Evolutionary conservation across 495 filamentous ascomycete species (phyloP), one percentile per base, ranked within the genome.

Genomic region (Haplographium delicatum): DNA sequence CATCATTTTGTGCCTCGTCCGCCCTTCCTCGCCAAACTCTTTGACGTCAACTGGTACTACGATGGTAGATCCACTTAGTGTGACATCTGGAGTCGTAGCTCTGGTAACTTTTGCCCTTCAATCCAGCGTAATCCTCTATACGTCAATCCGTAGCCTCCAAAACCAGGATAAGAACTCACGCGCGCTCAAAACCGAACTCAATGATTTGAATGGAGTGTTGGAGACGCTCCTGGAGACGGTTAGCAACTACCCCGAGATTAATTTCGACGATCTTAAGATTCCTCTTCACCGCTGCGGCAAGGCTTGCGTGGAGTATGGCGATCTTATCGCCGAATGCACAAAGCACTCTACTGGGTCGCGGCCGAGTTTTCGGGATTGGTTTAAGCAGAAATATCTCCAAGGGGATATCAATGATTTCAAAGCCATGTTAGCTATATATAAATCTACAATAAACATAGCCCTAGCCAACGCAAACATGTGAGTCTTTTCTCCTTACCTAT

Each of bases 171-270:
- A 62, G 39, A 59, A 51, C 26, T 64, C 72, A 22, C 65, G 68
- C 37, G 66, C 73, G 18, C 67, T 76, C 35, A 44, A 60, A 42
- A 59, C 63, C 13, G 72, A 74, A 53, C 58, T 73, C 8, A 57
- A 69, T 40, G 63, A 65, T 28, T 53, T 74, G 5, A 62, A 44
- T 50, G 64, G n/a, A n/a, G 67, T 69, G 30, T 58, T 75, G 19
- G 27, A 18, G 7, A 45, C 63, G 22, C 66, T 75, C 39, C 44
- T 28, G 24, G 61, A 72, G 9, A 57, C 53, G n/a, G 13, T 28
- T 22, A 43, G 22, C 22, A 50, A 45, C 7, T n/a, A n/a, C n/a
- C n/a, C n/a, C n/a, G 50, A 57, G 26, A 33, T 25, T 8, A 54
- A 62, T 47, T 40, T 66, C 41, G 25, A 41, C 37, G 31, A 24